Percentiles rank a stretch among this genome's conserved stretches.
phyloP scores from a whole-genome alignment of 2,329 filamentous ascomycete species.

The Eurotiales sp. region DNA sequence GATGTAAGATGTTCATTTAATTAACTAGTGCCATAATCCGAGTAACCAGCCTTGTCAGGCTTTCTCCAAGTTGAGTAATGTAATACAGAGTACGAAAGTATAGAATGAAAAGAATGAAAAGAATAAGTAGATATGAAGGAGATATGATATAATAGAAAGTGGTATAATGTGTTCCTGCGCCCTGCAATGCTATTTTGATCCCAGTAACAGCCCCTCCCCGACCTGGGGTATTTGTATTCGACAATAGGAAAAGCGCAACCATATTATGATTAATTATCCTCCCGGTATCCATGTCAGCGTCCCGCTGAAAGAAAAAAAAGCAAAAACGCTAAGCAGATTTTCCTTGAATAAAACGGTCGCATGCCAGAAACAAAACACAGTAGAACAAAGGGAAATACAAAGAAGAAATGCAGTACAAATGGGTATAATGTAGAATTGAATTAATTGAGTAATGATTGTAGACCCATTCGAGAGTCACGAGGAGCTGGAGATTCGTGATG shows the following conservation, averaged over 20 bases:
- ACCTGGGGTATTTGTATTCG: too few relatives aligned
- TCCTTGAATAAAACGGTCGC: neutral
- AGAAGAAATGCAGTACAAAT: too few relatives aligned
- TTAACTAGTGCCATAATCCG: too few relatives aligned
- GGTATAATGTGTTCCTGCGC: slow-evolving; percentile 6
- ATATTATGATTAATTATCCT: slow-evolving; percentile 5
- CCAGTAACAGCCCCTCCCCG: neutral
- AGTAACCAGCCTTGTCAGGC: too few relatives aligned
- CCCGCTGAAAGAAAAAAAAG: too few relatives aligned
- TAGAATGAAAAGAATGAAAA: too few relatives aligned
- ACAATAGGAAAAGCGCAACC: neutral
- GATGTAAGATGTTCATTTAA: neutral
- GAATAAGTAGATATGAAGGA: too few relatives aligned
- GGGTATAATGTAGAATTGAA: neutral
- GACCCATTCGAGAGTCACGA: slow-evolving; percentile 39
- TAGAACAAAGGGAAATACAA: slow-evolving; percentile 1
- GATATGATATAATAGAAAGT: too few relatives aligned
- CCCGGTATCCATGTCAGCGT: slow-evolving; percentile 1
- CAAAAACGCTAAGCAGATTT: neutral
- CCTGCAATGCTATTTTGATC: slow-evolving; percentile 3
- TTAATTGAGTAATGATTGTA: slow-evolving; percentile 38
- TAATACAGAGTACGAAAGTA: too few relatives aligned
- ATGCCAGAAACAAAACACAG: neutral
- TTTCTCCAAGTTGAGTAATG: too few relatives aligned
- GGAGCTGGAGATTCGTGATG: slow-evolving; percentile 6